Conservation (phyloP, 2,329 filamentous ascomycete genomes). For the Passalora sequoiae region DNA sequence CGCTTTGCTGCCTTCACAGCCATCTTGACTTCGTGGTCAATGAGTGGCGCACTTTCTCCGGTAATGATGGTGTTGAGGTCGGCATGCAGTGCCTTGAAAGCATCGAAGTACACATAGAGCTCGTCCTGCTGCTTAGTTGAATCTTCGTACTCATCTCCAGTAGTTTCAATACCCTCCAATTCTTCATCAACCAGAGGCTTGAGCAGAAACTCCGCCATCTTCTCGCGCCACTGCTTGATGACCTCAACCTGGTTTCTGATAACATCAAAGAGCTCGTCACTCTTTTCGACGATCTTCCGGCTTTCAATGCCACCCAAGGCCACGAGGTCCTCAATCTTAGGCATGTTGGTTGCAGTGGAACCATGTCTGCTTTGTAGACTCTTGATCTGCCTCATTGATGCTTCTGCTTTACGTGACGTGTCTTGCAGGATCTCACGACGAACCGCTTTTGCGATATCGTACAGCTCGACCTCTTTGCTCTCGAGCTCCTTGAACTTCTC, state of each 20-base stretch:
- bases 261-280: constrained; percentile 59
- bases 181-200: constrained; percentile 80
- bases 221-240: constrained; percentile 69
- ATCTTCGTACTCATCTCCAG: constrained; percentile 83
- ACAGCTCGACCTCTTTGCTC: constrained; percentile 64
- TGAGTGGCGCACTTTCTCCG: constrained; percentile 69
- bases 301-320: constrained; percentile 67
- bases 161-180: constrained; percentile 61
- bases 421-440: constrained; percentile 71
- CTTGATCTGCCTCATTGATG: constrained; percentile 59
- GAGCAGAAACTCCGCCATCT: constrained; percentile 65
- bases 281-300: constrained; percentile 57
- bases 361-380: constrained; percentile 40
- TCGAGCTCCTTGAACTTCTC: constrained; percentile 63
- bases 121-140: constrained; percentile 86
- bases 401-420: constrained; percentile 54
- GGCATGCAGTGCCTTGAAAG: constrained; percentile 66
- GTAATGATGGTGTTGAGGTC: constrained; percentile 74
- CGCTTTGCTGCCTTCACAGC: constrained; percentile 21
- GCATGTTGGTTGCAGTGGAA: constrained; percentile 51
- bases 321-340: constrained; percentile 44
- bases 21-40: constrained; percentile 64
- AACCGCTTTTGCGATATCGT: constrained; percentile 71
- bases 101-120: constrained; percentile 79
- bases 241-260: constrained; percentile 68